Conservation (phyloP, 2,329 filamentous ascomycete genomes). For the Didymella sp. region DNA sequence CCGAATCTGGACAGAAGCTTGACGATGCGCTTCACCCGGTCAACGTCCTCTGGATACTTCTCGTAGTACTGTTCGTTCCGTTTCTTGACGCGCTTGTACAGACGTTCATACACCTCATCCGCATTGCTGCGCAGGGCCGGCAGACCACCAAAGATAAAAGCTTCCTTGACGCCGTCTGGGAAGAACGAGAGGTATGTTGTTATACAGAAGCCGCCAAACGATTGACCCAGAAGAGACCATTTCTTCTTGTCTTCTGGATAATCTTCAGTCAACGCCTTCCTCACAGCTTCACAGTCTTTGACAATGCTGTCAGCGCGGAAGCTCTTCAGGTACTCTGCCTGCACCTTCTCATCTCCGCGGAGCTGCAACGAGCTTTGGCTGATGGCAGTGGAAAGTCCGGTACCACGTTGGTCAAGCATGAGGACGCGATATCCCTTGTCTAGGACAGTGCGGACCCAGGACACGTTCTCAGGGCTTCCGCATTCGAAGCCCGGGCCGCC, state of each 20-base stretch:
- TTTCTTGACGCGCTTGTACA: slow-evolving; percentile 71
- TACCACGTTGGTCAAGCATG: slow-evolving; percentile 89
- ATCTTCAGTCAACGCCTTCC: slow-evolving; percentile 73
- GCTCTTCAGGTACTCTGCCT: slow-evolving; percentile 80
- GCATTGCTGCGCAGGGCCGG: slow-evolving; percentile 75
- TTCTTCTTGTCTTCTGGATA: slow-evolving; percentile 73
- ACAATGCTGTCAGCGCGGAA: slow-evolving; percentile 94
- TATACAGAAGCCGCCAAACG: slow-evolving; percentile 87
- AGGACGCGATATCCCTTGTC: slow-evolving; percentile 83
- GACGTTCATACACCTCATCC: slow-evolving; percentile 76
- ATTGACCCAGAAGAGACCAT: slow-evolving; percentile 90
- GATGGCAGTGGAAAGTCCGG: slow-evolving; percentile 82
- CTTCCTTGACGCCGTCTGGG: slow-evolving; percentile 78
- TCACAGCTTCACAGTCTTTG: slow-evolving; percentile 84
- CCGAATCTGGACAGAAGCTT: slow-evolving; percentile 65
- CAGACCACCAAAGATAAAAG: slow-evolving; percentile 84
- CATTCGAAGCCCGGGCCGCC: slow-evolving; percentile 86
- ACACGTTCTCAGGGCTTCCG: slow-evolving; percentile 73
- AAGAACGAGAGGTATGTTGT: slow-evolving; percentile 83
- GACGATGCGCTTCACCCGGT: slow-evolving; percentile 70
- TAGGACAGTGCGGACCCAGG: slow-evolving; percentile 74
- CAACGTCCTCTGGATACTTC: slow-evolving; percentile 84
- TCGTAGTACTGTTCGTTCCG: slow-evolving; percentile 81
- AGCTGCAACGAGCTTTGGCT: slow-evolving; percentile 73
- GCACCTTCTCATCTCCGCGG: slow-evolving; percentile 67